A percentile compares a stretch with the other conserved stretches of the same genome.
These are phyloP conservation scores for Phytophthora meadii DNA, from an alignment of 352 stramenopile genomes.

Conservation along the genomic window DNA sequence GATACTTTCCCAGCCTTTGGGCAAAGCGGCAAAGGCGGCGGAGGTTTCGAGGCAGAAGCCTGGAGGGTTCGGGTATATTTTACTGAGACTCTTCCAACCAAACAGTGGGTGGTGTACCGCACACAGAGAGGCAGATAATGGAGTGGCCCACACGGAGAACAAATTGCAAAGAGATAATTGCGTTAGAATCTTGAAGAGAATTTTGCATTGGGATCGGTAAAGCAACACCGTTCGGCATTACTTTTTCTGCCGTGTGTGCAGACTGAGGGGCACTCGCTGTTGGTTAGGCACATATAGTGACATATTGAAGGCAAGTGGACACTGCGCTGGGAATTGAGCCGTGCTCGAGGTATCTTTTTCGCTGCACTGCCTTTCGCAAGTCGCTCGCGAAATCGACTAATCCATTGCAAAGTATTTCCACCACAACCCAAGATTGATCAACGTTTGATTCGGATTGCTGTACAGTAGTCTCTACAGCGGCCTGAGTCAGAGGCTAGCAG, in stretches of 20 bases:
- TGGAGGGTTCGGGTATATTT: constrained; percentile 21
- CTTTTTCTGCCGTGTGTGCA: background rate
- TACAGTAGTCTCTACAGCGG: background rate
- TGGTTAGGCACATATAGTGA: background rate
- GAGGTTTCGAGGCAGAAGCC: constrained; percentile 26
- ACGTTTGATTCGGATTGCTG: no score
- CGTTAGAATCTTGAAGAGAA: constrained; percentile 1
- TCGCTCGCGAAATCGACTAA: constrained; percentile 2
- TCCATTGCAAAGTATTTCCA: background rate
- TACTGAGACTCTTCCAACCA: constrained; percentile 31
- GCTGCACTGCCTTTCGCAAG: constrained; percentile 5
- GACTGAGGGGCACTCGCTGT: background rate
- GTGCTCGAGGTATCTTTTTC: constrained; percentile 12
- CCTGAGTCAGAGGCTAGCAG: background rate
- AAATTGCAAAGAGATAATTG: background rate
- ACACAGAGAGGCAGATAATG: constrained; percentile 31
- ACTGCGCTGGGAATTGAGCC: background rate
- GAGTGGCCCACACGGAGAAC: constrained; percentile 23
- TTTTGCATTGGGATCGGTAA: constrained; percentile 14
- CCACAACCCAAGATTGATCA: no score
- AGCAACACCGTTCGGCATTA: no score
- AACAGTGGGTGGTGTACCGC: constrained; percentile 16
- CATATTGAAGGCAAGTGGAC: constrained; percentile 3
- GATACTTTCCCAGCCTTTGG: constrained; percentile 32
- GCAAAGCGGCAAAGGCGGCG: constrained; percentile 19